Percentiles rank a stretch among this genome's conserved stretches.
Evolutionary conservation across 2,329 filamentous ascomycete genomes (phyloP).

Genomic region (Pseudocercospora fijiensis): DNA sequence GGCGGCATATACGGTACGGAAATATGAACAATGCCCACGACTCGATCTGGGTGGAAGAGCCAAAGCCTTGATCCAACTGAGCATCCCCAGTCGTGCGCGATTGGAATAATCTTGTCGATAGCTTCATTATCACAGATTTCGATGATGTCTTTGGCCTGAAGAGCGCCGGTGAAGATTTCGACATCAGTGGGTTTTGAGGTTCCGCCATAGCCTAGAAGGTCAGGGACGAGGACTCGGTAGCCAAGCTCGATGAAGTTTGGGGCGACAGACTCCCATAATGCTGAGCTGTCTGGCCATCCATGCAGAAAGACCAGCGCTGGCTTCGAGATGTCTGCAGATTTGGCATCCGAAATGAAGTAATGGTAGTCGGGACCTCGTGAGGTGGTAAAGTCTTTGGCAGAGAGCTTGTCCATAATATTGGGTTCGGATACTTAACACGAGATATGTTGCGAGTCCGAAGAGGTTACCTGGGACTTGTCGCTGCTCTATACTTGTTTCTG

Average conservation of each 20-base stretch:
- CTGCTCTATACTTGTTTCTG: no score
- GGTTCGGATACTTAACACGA: no score
- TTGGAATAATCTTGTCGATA: constrained; percentile 16
- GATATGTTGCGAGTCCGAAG: no score
- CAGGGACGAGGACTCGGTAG: constrained; percentile 39
- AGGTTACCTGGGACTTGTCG: no score
- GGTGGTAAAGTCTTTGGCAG: constrained; percentile 1
- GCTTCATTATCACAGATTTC: constrained; percentile 46
- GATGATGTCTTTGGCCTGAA: constrained; percentile 40
- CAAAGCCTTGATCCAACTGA: constrained; percentile 45
- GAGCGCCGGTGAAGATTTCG: constrained; percentile 39
- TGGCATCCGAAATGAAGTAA: neutral
- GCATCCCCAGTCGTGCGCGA: constrained; percentile 39
- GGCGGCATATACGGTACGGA: constrained; percentile 44
- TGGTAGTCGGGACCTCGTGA: neutral
- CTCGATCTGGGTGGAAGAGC: constrained; percentile 44
- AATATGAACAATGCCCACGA: constrained; percentile 45
- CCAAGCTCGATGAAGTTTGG: constrained; percentile 29
- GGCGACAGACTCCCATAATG: constrained; percentile 44
- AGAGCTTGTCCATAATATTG: neutral
- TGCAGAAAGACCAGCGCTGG: constrained; percentile 39
- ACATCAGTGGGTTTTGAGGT: constrained; percentile 45
- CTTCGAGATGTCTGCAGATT: neutral
- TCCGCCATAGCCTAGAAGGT: constrained; percentile 43
- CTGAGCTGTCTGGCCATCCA: constrained; percentile 53